Evolutionary conservation across 257 asterid species (phyloP).

Genomic region (Haberlea rhodopensis): DNA sequence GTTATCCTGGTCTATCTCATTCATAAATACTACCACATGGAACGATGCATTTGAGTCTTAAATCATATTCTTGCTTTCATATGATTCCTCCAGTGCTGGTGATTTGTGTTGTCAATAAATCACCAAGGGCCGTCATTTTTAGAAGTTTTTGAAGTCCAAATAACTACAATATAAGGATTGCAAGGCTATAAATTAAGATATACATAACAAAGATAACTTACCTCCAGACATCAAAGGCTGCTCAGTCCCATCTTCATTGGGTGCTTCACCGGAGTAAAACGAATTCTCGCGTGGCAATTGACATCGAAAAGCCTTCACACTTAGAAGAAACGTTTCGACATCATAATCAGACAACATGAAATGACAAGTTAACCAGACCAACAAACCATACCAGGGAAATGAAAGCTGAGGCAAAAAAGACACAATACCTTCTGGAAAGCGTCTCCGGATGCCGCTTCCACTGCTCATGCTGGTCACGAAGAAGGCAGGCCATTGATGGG

Average conservation of each 20-base stretch:
- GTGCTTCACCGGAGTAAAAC: slow-evolving; percentile 74
- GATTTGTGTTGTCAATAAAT: not conserved
- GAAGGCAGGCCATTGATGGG: slow-evolving; percentile 77
- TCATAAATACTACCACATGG: not conserved
- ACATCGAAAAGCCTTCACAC: slow-evolving; percentile 83
- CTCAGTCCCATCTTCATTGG: slow-evolving; percentile 59
- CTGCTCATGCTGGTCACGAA: slow-evolving; percentile 88
- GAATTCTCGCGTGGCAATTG: slow-evolving; percentile 74
- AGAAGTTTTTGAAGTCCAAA: not conserved
- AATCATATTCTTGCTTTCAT: not conserved
- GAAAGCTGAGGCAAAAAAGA: not conserved
- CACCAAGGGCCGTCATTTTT: not conserved
- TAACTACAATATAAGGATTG: not conserved
- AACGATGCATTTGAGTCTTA: slow-evolving; percentile 3
- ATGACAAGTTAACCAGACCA: not conserved
- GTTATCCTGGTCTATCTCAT: slow-evolving; percentile 2
- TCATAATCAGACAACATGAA: slow-evolving; percentile 24
- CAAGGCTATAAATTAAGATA: not conserved
- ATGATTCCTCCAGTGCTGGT: not conserved
- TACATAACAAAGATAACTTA: slow-evolving; percentile 24
- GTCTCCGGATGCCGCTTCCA: slow-evolving; percentile 64
- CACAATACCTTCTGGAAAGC: slow-evolving; percentile 71
- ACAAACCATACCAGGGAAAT: not conserved
- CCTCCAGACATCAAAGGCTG: slow-evolving; percentile 67
- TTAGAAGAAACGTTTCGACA: slow-evolving; percentile 26